Percentiles rank a stretch among this genome's conserved stretches.
phyloP scores from a whole-genome alignment of 805 yeast genomes.

The Candida parachauliodes region DNA sequence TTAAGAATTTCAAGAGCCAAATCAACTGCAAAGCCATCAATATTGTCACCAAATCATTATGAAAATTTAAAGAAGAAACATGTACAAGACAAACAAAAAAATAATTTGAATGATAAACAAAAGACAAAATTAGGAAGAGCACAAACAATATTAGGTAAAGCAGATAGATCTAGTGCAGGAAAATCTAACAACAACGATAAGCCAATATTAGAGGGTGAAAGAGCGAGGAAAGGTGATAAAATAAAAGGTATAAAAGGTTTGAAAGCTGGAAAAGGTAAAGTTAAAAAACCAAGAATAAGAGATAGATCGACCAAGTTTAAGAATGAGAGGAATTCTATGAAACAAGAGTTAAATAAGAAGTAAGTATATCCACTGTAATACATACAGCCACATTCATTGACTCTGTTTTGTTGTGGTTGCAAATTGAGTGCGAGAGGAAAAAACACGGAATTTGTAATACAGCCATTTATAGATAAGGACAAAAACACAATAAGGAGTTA shows the following conservation, averaged over 20 bases:
- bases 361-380: background rate
- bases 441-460: background rate
- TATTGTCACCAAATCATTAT: constrained; percentile 41
- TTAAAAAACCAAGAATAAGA: constrained; percentile 57
- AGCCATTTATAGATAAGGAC: constrained; percentile 1
- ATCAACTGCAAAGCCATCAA: constrained; percentile 37
- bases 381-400: background rate
- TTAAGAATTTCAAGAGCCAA: constrained; percentile 70
- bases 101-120: constrained; percentile 55
- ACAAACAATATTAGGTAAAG: constrained; percentile 66
- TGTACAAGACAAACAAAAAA: constrained; percentile 18
- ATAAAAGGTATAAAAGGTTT: constrained; percentile 61
- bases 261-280: constrained; percentile 26
- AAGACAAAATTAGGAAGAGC: constrained; percentile 81
- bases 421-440: background rate
- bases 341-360: constrained; percentile 10
- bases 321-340: constrained; percentile 29
- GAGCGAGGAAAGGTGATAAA: constrained; percentile 68
- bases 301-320: constrained; percentile 52
- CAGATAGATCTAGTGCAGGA: constrained; percentile 72
- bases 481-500: background rate
- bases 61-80: constrained; percentile 28
- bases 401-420: background rate
- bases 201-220: constrained; percentile 63
- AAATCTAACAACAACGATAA: constrained; percentile 4